These are phyloP conservation scores for Pseudomonodictys pantanalensis DNA, from an alignment of 495 filamentous ascomycete genomes.

Conservation along the genomic window DNA sequence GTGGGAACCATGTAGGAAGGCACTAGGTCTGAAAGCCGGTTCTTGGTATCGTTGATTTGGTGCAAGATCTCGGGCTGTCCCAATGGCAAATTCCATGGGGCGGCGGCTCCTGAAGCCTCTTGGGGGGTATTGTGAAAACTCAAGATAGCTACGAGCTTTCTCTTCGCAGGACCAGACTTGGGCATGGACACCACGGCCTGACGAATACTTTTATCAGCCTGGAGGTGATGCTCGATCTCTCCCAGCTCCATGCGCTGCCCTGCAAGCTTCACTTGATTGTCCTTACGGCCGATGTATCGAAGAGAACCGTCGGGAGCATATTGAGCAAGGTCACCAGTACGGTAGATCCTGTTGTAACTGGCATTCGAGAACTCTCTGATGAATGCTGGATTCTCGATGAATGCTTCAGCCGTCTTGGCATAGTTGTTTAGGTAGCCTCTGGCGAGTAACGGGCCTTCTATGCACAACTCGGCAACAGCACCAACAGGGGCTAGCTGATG, in stretches of 20 bases:
- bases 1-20: slow-evolving; percentile 37
- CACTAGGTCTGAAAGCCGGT: slow-evolving; percentile 19
- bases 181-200: slow-evolving; percentile 44
- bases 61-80: neutral
- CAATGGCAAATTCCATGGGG: slow-evolving; percentile 13
- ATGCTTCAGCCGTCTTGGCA: slow-evolving; percentile 47
- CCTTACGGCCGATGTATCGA: slow-evolving; percentile 27
- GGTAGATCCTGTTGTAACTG: slow-evolving; percentile 44
- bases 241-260: slow-evolving; percentile 33
- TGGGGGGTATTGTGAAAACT: neutral
- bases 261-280: slow-evolving; percentile 33
- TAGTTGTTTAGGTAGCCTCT: slow-evolving; percentile 52
- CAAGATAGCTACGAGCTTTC: slow-evolving; percentile 20
- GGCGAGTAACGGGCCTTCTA: slow-evolving; percentile 55
- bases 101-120: neutral
- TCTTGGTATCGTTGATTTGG: slow-evolving; percentile 3
- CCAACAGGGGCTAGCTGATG: slow-evolving; percentile 50
- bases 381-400: slow-evolving; percentile 51
- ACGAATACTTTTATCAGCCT: slow-evolving; percentile 34
- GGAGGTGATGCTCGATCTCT: slow-evolving; percentile 36
- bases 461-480: slow-evolving; percentile 52
- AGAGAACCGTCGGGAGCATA: slow-evolving; percentile 38
- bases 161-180: slow-evolving; percentile 17
- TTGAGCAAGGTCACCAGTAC: slow-evolving; percentile 49
- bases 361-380: slow-evolving; percentile 13